Evolutionary conservation across 306 rosid genomes (phyloP).

Genomic region (Quercus robur): DNA sequence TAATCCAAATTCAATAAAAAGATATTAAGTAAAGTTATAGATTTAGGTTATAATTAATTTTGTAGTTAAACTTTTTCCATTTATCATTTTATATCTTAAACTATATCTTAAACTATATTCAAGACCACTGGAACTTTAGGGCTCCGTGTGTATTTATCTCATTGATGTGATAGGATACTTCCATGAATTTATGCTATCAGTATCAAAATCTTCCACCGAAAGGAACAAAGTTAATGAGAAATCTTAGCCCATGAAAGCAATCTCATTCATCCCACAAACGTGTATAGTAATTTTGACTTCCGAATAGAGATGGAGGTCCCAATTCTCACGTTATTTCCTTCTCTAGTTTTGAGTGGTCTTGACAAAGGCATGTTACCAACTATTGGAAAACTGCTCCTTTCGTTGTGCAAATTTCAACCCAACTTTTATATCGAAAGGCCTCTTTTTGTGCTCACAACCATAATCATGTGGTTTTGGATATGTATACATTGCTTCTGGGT

Average conservation of each 20-base stretch:
- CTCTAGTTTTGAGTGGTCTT: neutral
- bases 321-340: neutral
- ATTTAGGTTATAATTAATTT: too few species aligned
- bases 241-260: neutral
- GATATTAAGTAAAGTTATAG: too few species aligned
- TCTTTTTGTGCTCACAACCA: neutral
- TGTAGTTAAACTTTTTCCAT: too few species aligned
- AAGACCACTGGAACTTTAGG: too few species aligned
- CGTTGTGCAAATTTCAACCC: neutral
- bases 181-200: neutral
- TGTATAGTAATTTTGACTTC: neutral
- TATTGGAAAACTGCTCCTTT: neutral
- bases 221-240: neutral
- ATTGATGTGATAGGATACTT: neutral
- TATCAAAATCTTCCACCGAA: neutral
- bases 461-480: too few species aligned
- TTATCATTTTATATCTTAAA: too few species aligned
- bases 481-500: neutral
- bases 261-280: neutral
- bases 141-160: too few species aligned
- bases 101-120: too few species aligned
- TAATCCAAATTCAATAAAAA: too few species aligned
- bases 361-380: neutral
- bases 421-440: neutral
- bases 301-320: neutral